Base-by-base conservation (phyloP, 176 grass and related monocot species). In the Metroxylon sagu region DNA sequence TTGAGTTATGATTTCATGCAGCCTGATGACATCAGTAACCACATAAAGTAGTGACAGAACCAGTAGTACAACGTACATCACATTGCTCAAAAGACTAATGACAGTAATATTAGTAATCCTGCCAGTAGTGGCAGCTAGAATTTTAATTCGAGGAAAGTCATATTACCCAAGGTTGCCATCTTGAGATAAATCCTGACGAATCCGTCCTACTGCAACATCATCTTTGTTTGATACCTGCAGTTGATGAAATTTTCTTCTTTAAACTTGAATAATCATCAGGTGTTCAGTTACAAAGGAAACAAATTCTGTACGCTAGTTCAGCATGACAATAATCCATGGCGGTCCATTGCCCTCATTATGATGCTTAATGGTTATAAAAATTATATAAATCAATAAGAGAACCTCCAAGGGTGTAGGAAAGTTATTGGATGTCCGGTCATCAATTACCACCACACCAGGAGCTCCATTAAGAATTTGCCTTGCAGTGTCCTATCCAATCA, bases 211-310 rank as follows among this genome's bases (percentile, higher is more conserved):
- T 17, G 87, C 88, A 50, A 98, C 93, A 1, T 92, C 84, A 68
- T 98, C 82, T 79, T 98, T 98, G 59, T 88, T 67, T 14, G 93
- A 98, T 57, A 92, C 93, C 93, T 98, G 82, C 53, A 85, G 49
- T 35, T 18, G 14, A 17, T 16, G 53, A n/a, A 54, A 68, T 56
- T 56, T 68, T 16, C 43, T 6, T 18, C 14, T 18, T 64, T 16
- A 35, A 35, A 35, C 31, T 35, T 35, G 0, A 35, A 8, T 5
- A 5, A 10, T 35, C 6, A 10, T 6, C 31, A 35, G 6, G 6
- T 35, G 31, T 8, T 35, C 31, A 35, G 31, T 35, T 35, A 35
- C 31, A 35, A 35, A 35, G 5, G 2, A 35, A 8, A 35, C 31
- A 35, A 35, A 35, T 35, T 35, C 1, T 7, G 30, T 35, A 35